Evolutionary conservation across 176 grass and related monocot species (phyloP), one percentile per base, ranked within the genome.

Genomic region (Bonia amplexicaulis): DNA sequence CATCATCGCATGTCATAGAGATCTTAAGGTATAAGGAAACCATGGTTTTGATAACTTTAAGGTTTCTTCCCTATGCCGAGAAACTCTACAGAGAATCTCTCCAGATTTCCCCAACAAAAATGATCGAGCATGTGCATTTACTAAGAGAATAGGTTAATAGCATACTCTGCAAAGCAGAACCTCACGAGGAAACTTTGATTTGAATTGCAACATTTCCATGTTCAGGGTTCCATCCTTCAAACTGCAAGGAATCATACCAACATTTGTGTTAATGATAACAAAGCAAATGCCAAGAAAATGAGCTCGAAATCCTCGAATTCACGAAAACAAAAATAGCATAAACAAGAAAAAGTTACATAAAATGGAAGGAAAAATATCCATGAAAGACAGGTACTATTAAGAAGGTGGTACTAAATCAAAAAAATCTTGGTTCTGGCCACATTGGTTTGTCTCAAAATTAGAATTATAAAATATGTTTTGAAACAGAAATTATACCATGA

Each of bases 211-310:
- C 83, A 98, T 89, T 73, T 98, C 96, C 87, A 90, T 90, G 89
- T 98, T 98, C 54, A 98, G 73, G 60, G 80, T 98, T 92, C 96
- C 96, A 88, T 98, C 96, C 82, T 98, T 98, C 80, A 98, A 85
- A 78, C 96, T 98, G 91, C 87, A 88, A 19, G 69, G 35, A 65
- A 46, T 16, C 27, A 86, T 52, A 69, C 26, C 27, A 37, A 79
- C 1, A 67, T 37, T 9, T 51, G 17, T 72, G 69, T 44, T 62
- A 84, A 66, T 54, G 22, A 69, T 23, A 73, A 80, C 40, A 73
- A 84, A 52, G 23, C 39, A 85, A 75, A 49, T 60, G 85, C 69
- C 49, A 71, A 76, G 45, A 84, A 79, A 23, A 63, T 55, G 35
- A 45, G 26, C 37, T 35, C 29, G 13, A 67, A 42, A 55, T 66